A percentile compares a stretch with the other conserved stretches of the same genome.
These are phyloP conservation scores for Garcia nutans DNA, from an alignment of 345 rosid species.

Conservation along the genomic window DNA sequence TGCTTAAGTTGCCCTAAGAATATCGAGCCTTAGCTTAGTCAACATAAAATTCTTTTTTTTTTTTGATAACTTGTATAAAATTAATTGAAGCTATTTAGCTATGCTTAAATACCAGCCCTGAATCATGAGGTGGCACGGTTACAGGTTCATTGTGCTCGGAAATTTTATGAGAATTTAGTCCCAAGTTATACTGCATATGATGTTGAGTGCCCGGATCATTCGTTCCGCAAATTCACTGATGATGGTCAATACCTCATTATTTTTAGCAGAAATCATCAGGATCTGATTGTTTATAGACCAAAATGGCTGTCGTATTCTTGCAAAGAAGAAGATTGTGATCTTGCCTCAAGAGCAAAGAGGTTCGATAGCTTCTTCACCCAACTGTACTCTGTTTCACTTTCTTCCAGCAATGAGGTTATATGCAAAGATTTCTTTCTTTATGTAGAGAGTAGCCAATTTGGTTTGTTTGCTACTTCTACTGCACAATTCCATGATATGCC, in stretches of 20 bases:
- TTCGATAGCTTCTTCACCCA: slow-evolving; percentile 89
- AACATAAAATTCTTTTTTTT: not conserved
- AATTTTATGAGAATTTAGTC: slow-evolving; percentile 86
- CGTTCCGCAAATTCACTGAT: slow-evolving; percentile 91
- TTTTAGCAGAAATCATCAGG: slow-evolving; percentile 81
- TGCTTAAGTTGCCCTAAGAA: not conserved
- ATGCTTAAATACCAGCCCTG: slow-evolving; percentile 1
- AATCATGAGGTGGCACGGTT: slow-evolving; percentile 19
- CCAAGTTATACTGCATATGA: slow-evolving; percentile 83
- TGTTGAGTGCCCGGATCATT: slow-evolving; percentile 82
- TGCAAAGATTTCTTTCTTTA: slow-evolving; percentile 92
- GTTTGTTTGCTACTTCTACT: slow-evolving; percentile 88
- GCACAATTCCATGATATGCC: slow-evolving; percentile 80
- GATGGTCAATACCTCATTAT: slow-evolving; percentile 90
- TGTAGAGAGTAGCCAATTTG: slow-evolving; percentile 60
- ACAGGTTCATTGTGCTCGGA: slow-evolving; percentile 81
- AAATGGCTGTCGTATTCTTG: slow-evolving; percentile 75
- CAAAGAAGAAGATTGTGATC: slow-evolving; percentile 56
- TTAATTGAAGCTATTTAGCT: not conserved
- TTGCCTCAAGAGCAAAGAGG: slow-evolving; percentile 61
- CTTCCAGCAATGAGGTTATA: slow-evolving; percentile 74
- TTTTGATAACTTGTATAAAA: not conserved
- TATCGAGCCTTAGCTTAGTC: not conserved
- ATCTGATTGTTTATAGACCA: slow-evolving; percentile 88
- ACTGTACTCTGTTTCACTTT: slow-evolving; percentile 66